Percentiles rank a stretch among this genome's conserved stretches.
Evolutionary conservation across 1,139 yeast genomes (phyloP).

Genomic region (Candida neerlandica): DNA sequence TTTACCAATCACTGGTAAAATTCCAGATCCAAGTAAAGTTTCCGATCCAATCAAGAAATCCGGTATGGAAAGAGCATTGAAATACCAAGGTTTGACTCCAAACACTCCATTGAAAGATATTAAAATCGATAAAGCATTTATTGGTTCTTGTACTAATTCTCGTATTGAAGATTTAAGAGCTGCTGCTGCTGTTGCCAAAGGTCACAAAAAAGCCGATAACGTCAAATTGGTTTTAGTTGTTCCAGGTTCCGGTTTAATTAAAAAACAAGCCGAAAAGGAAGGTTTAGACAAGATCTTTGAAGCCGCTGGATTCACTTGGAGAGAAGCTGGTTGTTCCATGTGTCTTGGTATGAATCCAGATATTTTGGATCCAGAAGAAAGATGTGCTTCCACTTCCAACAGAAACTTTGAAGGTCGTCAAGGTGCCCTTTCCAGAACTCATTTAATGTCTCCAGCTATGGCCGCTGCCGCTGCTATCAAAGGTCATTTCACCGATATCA

Average conservation of each 20-base stretch:
- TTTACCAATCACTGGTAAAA: conserved; percentile 83
- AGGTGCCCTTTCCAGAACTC: conserved; percentile 96
- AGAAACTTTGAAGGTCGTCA: conserved; percentile 99
- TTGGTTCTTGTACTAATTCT: conserved; percentile 97
- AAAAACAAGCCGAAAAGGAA: conserved; percentile 89
- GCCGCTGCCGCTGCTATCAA: conserved; percentile 97
- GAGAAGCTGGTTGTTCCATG: conserved; percentile 99
- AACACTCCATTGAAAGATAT: conserved; percentile 77
- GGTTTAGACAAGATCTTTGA: conserved; percentile 89
- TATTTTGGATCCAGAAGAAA: conserved; percentile 88
- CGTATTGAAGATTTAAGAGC: conserved; percentile 96
- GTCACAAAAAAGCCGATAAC: conserved; percentile 80
- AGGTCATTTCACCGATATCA: conserved; percentile 89
- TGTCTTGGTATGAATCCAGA: conserved; percentile 99
- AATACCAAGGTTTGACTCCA: conserved; percentile 88
- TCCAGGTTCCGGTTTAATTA: conserved; percentile 96
- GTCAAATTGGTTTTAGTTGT: conserved; percentile 87
- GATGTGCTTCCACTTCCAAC: conserved; percentile 98
- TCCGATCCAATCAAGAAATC: conserved; percentile 75
- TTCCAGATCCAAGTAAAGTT: conserved; percentile 83
- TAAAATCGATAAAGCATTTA: conserved; percentile 86
- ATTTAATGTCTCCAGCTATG: conserved; percentile 98
- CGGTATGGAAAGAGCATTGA: conserved; percentile 88
- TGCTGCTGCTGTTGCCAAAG: conserved; percentile 92
- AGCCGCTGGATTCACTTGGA: conserved; percentile 96